Evolutionary conservation across 805 yeast genomes (phyloP), one percentile per base, ranked within the genome.

Genomic region (Ogataea henricii): DNA sequence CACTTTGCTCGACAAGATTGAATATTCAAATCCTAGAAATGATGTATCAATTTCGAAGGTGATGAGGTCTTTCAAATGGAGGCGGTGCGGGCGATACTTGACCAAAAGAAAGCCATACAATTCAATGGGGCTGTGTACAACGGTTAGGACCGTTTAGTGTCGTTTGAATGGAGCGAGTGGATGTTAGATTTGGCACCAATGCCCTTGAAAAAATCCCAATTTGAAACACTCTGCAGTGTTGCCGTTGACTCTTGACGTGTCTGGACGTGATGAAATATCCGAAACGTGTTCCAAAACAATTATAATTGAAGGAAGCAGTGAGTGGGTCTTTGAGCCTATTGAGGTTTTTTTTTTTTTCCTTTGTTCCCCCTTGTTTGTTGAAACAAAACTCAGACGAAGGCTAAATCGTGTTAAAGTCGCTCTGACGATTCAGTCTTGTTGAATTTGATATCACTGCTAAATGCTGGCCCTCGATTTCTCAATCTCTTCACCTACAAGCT

Each of bases 301-400:
- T n/a, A n/a, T n/a, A 30, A 30, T 16, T n/a, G 8, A 4, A 13
- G 34, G 34, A 13, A 30, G 16, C 3, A 30, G 18, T 30, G 34
- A 30, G 34, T 30, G 34, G 34, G 34, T 30, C 34, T 13, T 30
- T 30, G 34, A 13, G 34, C 16, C 34, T 30, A 30, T n/a, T 30
- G 34, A 14, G 13, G 14, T 27, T 27, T 27, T 30, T 27, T 27
- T 30, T 29, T 29, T 30, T 30, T 30, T 30, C 34, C 30, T 12
- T 30, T 30, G 34, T 30, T 34, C 36, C 44, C 44, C 44, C 44
- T 32, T 33, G 27, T 20, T 32, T 29, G 20, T 13, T 30, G 29
- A 40, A 40, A 40, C 44, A 40, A 40, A 22, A 22, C 22, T 40
- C 35, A 30, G 30, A 40, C 44, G 30, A 39, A 39, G 17, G 33